Base-by-base conservation (phyloP, 2,329 filamentous ascomycete genomes). In the Penicillium sp. region DNA sequence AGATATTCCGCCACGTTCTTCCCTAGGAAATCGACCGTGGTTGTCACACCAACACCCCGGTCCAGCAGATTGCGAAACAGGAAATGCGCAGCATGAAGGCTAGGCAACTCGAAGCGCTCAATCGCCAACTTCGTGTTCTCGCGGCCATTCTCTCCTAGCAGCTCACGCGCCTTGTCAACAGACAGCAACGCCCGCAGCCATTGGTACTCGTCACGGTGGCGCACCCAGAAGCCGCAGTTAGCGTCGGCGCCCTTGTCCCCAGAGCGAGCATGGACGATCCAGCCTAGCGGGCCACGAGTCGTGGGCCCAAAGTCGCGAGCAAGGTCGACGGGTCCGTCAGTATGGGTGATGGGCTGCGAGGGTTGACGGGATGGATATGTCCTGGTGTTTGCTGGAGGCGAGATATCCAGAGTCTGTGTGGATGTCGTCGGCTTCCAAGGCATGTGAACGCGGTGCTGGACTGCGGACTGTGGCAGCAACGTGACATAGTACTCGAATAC, bases 211-310 rank as follows among this genome's bases (percentile, higher is more conserved):
- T 73, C 69, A 0, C 58, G 56, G 32, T 63, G 55, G 1, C 67
- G 64, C 3, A 72, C 69, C 45, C 73, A 79, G 52, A 76, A 69
- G 0, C 73, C 74, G 4, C 74, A 64, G 43, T 76, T 76, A 29
- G 64, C 66, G 54, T 76, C 69, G 0, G 67, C 64, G 0, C 67
- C 72, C 51, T 76, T 77, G 44, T 77, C 74, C 0, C 70, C 69
- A 3, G 65, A 70, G 3, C 69, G 63, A 5, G 60, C 69, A 19
- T 65, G 65, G 2, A 67, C 68, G 3, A 72, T 56, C 51, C 57
- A 64, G 15, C 68, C 69, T 7, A 72, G 47, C 0, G 58, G 64
- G 3, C 55, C 63, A 6, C 56, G 56, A 21, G 51, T 54, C 1
- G 59, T 62, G 3, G 60, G 59, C 4, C 60, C 63, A 49, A 66